Evolutionary conservation across 306 rosid genomes (phyloP).

Genomic region (Oemleria cerasiformis): DNA sequence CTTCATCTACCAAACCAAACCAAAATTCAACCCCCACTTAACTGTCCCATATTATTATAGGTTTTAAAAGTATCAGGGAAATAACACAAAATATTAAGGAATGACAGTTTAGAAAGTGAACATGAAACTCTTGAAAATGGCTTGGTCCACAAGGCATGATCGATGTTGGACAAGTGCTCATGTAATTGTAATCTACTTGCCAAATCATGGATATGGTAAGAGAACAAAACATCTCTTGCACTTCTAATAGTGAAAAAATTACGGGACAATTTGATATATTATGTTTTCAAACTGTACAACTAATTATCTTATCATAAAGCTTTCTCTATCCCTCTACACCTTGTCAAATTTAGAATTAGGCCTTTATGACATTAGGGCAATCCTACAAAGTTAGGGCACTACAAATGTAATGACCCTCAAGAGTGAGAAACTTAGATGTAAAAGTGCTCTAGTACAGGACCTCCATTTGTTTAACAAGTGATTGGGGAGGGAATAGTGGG

Average conservation of each 20-base stretch:
- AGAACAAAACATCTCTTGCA: neutral
- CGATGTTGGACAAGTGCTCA: slow-evolving; percentile 18
- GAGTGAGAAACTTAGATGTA: neutral
- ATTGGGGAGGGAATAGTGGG: slow-evolving; percentile 50
- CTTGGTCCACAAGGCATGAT: slow-evolving; percentile 15
- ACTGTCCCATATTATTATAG: slow-evolving; percentile 22
- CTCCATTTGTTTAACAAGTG: slow-evolving; percentile 24
- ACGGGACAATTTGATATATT: neutral
- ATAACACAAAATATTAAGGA: neutral
- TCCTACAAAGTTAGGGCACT: neutral
- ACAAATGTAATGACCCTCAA: neutral
- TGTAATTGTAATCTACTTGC: neutral
- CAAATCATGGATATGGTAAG: neutral
- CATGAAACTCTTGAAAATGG: neutral
- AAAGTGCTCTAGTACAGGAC: slow-evolving; percentile 11
- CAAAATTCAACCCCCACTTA: slow-evolving; percentile 38
- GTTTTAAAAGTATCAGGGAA: neutral
- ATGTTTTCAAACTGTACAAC: no score
- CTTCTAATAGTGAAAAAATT: neutral
- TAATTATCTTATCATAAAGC: no score
- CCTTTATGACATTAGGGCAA: neutral
- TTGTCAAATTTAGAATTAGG: neutral
- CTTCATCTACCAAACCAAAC: slow-evolving; percentile 41
- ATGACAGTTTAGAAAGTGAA: slow-evolving; percentile 7
- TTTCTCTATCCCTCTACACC: neutral